phyloP scores from a whole-genome alignment of 2,329 filamentous ascomycete species.

The Knoxdaviesia capensis region DNA sequence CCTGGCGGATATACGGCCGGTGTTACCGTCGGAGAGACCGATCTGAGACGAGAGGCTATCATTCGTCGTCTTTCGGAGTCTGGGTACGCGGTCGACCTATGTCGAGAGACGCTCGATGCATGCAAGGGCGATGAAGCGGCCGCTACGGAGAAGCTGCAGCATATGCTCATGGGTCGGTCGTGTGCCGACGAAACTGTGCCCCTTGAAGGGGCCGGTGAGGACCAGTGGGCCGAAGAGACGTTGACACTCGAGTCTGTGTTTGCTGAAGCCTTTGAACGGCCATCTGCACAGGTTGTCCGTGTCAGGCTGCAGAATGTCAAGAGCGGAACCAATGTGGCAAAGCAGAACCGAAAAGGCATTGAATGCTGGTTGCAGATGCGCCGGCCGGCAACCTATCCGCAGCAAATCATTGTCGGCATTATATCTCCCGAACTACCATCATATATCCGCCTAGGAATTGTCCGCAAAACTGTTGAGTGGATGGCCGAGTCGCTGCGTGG shows the following conservation, averaged over 20 bases:
- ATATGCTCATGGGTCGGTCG: constrained; percentile 13
- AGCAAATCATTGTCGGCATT: constrained; percentile 47
- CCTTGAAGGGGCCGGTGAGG: constrained; percentile 29
- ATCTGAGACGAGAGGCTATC: constrained; percentile 62
- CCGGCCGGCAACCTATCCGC: constrained; percentile 56
- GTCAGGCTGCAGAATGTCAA: constrained; percentile 41
- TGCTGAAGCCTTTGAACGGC: constrained; percentile 46
- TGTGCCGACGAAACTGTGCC: constrained; percentile 13
- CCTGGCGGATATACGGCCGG: constrained; percentile 85
- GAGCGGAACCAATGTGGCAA: constrained; percentile 15
- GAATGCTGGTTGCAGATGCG: constrained; percentile 45
- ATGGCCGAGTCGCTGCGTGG: constrained; percentile 52
- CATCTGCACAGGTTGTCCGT: constrained; percentile 44
- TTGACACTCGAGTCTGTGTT: constrained; percentile 72
- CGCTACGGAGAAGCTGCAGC: constrained; percentile 65
- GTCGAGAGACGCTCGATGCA: constrained; percentile 54
- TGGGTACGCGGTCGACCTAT: constrained; percentile 74
- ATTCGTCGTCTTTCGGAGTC: constrained; percentile 64
- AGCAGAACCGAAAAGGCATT: constrained; percentile 19
- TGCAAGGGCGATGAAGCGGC: constrained; percentile 51
- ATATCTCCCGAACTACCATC: constrained; percentile 50
- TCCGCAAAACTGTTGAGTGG: constrained; percentile 55
- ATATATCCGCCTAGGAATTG: constrained; percentile 79
- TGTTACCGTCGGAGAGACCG: constrained; percentile 64
- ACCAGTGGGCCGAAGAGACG: constrained; percentile 72